A percentile compares a stretch with the other conserved stretches of the same genome.
Conservation (phyloP, 441 rosid genomes). For the Pelargonium exstipulatum region DNA sequence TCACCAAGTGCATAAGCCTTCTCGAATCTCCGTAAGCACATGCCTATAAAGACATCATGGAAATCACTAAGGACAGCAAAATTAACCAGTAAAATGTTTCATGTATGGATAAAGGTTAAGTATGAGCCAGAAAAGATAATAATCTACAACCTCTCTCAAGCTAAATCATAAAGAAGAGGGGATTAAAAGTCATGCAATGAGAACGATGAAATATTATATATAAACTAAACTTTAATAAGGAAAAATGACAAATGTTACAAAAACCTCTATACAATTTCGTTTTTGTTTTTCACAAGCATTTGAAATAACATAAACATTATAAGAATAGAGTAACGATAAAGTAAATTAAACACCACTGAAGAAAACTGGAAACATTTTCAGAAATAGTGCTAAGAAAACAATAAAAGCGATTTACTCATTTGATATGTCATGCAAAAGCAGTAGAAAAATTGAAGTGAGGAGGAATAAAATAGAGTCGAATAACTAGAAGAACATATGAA, state of each 20-base stretch:
- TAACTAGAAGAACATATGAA: constrained; percentile 17
- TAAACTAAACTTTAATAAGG: background rate
- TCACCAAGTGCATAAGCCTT: constrained; percentile 56
- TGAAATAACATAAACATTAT: background rate
- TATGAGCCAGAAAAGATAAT: background rate
- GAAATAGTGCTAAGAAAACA: background rate
- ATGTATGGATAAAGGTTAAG: background rate
- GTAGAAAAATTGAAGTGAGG: constrained; percentile 2
- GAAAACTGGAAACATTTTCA: background rate
- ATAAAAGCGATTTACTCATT: background rate
- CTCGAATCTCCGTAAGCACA: constrained; percentile 64
- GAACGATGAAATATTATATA: no score
- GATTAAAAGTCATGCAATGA: no score
- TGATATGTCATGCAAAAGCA: background rate
- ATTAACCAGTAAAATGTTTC: background rate
- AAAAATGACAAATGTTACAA: background rate
- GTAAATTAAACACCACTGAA: no score
- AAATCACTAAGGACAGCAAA: constrained; percentile 8
- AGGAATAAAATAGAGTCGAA: constrained; percentile 11
- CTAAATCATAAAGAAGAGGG: no score
- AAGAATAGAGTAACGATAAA: background rate
- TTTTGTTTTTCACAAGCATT: background rate
- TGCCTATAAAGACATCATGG: constrained; percentile 41
- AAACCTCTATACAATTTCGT: no score
- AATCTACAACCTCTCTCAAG: background rate